Evolutionary conservation across 495 filamentous ascomycete genomes (phyloP).

Genomic region (Extremus antarcticus): DNA sequence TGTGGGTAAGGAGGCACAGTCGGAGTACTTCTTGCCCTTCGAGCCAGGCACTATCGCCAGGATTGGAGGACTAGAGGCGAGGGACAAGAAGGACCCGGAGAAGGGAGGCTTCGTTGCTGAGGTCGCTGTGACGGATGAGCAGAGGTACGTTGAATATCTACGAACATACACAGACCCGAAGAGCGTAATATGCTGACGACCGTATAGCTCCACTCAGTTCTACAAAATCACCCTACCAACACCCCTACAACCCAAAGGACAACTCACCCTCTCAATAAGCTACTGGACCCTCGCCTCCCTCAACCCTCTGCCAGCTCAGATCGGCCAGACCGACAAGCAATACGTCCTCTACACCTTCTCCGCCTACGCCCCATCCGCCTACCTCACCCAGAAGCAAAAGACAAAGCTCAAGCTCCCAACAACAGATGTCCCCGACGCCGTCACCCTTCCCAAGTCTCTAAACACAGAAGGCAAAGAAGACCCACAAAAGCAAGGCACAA

Average conservation of each 20-base stretch:
- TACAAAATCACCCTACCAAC: constrained; percentile 67
- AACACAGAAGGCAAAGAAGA: constrained; percentile 50
- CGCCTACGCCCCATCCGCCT: constrained; percentile 69
- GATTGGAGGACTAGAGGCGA: constrained; percentile 79
- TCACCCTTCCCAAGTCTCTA: constrained; percentile 49
- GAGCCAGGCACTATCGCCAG: constrained; percentile 57
- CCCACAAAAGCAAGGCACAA: constrained; percentile 71
- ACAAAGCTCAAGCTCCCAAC: constrained; percentile 87
- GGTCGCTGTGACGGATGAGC: constrained; percentile 49
- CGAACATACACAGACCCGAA: no score
- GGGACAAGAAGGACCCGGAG: constrained; percentile 70
- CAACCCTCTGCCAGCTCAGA: constrained; percentile 65
- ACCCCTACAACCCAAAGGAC: constrained; percentile 60
- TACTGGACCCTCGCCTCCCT: constrained; percentile 68
- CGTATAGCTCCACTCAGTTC: constrained; percentile 61
- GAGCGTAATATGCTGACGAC: constrained; percentile 5
- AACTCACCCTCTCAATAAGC: constrained; percentile 77
- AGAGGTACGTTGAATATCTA: constrained; percentile 41
- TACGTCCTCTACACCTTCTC: constrained; percentile 76
- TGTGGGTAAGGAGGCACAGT: constrained; percentile 59
- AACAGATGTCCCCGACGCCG: constrained; percentile 72
- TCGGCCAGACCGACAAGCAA: constrained; percentile 72
- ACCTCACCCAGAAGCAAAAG: constrained; percentile 82
- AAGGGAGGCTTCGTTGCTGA: constrained; percentile 57
- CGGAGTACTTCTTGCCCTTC: constrained; percentile 83